phyloP scores from a whole-genome alignment of 1,284 basidiomycete species.

The Malassezia cuniculi region DNA sequence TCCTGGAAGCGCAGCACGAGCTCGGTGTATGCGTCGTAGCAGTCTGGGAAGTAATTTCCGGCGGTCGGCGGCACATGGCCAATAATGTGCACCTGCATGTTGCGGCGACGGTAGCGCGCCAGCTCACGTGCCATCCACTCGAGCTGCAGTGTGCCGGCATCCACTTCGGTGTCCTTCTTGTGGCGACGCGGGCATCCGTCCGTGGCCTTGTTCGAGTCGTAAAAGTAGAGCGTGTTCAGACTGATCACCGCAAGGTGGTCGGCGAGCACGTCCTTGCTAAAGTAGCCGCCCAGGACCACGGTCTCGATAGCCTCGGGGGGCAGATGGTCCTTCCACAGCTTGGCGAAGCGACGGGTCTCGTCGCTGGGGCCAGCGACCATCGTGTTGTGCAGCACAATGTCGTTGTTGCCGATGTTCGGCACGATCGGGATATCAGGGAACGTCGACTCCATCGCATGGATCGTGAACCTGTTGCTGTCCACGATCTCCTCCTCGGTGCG shows the following conservation, averaged over 20 bases:
- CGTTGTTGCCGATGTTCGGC: constrained; percentile 61
- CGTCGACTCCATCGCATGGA: constrained; percentile 58
- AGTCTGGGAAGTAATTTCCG: constrained; percentile 71
- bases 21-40: constrained; percentile 66
- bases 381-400: constrained; percentile 45
- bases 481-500: constrained; percentile 72
- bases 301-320: constrained; percentile 63
- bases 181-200: constrained; percentile 42
- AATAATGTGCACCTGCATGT: constrained; percentile 59
- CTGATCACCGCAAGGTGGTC: constrained; percentile 65
- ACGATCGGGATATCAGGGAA: constrained; percentile 71
- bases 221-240: constrained; percentile 85
- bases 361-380: constrained; percentile 59
- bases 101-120: constrained; percentile 56
- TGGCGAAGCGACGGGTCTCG: constrained; percentile 52
- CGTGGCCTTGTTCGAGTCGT: constrained; percentile 72
- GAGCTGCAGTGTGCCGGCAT: constrained; percentile 31
- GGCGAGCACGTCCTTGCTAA: constrained; percentile 66
- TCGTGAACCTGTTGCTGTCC: constrained; percentile 58
- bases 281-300: constrained; percentile 58
- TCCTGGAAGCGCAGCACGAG: constrained; percentile 72
- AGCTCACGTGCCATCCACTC: constrained; percentile 86
- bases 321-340: constrained; percentile 72
- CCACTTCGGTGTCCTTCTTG: constrained; percentile 10
- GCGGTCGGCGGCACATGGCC: constrained; percentile 60